Percentiles rank a stretch among this genome's conserved stretches.
These are phyloP conservation scores for Neofusicoccum ribis DNA, from an alignment of 2,329 filamentous ascomycete genomes.

Conservation along the genomic window DNA sequence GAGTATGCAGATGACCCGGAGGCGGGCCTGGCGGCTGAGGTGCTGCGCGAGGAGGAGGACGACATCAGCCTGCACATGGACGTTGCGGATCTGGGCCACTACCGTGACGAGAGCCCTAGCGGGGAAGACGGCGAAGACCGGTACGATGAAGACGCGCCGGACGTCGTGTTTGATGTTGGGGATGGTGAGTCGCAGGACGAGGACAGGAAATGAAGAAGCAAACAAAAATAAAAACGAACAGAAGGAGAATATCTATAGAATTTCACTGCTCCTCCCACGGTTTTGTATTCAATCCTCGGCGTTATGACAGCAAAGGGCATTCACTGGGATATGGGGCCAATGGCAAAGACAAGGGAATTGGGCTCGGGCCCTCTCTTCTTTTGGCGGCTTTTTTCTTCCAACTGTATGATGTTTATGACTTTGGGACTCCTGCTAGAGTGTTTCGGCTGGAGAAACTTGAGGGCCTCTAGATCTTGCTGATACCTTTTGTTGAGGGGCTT, in stretches of 20 bases:
- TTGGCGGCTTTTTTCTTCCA: no score
- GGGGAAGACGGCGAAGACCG: slow-evolving; percentile 35
- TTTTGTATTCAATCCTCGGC: no score
- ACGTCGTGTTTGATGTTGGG: slow-evolving; percentile 47
- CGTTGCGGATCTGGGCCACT: slow-evolving; percentile 24
- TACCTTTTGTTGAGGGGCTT: no score
- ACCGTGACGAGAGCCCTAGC: slow-evolving; percentile 43
- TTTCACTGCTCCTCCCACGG: no score
- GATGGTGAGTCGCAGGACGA: slow-evolving; percentile 40
- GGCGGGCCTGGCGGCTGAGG: slow-evolving; percentile 40
- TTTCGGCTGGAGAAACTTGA: no score
- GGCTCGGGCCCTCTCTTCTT: no score
- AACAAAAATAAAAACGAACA: neutral
- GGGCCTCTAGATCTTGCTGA: no score
- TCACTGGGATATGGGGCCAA: no score
- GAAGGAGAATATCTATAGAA: neutral
- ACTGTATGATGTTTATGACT: no score
- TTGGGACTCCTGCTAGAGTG: no score
- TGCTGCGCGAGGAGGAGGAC: slow-evolving; percentile 50
- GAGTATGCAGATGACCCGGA: slow-evolving; percentile 49
- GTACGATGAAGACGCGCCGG: slow-evolving; percentile 38
- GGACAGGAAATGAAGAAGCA: slow-evolving; percentile 3
- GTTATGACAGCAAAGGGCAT: no score
- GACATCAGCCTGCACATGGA: slow-evolving; percentile 49
- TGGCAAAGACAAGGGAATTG: no score